A percentile compares a stretch with the other conserved stretches of the same genome.
Evolutionary conservation across 768 basidiomycete species (phyloP).

Genomic region (Porpolomopsis calyptriformis): DNA sequence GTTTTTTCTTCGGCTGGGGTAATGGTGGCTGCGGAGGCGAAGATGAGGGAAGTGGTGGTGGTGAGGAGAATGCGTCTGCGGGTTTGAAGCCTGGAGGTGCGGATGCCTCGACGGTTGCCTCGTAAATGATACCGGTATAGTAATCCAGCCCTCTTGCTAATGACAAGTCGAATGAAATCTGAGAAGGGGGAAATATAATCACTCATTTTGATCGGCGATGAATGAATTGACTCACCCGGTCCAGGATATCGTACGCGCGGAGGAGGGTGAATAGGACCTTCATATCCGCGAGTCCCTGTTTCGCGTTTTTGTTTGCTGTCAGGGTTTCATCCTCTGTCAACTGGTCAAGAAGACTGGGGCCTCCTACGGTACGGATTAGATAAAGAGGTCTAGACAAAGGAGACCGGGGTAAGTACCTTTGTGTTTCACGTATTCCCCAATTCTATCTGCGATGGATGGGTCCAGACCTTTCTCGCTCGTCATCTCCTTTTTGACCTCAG

Average conservation of each 20-base stretch:
- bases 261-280: conserved; percentile 72
- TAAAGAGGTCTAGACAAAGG: background rate
- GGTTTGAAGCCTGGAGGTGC: conserved; percentile 76
- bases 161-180: conserved; percentile 95
- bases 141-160: conserved; percentile 97
- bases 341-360: conserved; percentile 61
- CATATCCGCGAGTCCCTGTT: conserved; percentile 84
- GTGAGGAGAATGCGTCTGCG: conserved; percentile 38
- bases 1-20: too few species aligned
- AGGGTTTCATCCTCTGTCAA: conserved; percentile 56
- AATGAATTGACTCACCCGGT: conserved; percentile 44
- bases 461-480: conserved; percentile 88
- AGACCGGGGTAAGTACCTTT: conserved; percentile 52
- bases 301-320: conserved; percentile 61
- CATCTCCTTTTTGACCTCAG: conserved; percentile 93
- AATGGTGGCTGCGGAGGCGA: too few species aligned
- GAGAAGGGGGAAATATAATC: background rate
- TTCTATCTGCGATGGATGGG: conserved; percentile 73
- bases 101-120: conserved; percentile 87
- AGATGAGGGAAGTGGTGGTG: conserved; percentile 22
- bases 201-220: background rate
- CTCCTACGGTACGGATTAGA: conserved; percentile 39
- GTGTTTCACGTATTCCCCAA: conserved; percentile 93
- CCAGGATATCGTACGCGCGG: conserved; percentile 63
- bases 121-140: conserved; percentile 98